Evolutionary conservation across 2,329 filamentous ascomycete genomes (phyloP).

Genomic region (Ceratocystis albifundus): DNA sequence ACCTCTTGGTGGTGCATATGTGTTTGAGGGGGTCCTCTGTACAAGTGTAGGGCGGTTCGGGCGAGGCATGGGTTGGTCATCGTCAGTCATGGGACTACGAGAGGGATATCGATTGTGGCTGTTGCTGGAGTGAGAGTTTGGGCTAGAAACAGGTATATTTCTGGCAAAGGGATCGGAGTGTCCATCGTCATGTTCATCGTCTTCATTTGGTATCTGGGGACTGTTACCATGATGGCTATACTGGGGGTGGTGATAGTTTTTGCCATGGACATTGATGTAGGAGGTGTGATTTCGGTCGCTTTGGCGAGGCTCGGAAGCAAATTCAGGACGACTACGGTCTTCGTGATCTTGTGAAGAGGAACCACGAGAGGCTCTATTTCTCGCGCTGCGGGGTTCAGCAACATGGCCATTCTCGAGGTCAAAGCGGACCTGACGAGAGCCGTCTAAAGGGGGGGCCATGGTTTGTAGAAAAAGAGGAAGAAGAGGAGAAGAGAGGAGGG

Average conservation of each 20-base stretch:
- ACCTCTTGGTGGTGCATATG: conserved; percentile 51
- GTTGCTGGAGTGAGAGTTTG: conserved; percentile 14
- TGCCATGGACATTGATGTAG: conserved; percentile 12
- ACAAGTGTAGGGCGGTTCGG: conserved; percentile 50
- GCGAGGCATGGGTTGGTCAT: conserved; percentile 9
- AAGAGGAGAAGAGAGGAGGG: not conserved
- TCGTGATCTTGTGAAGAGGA: conserved; percentile 15
- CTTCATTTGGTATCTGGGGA: not conserved
- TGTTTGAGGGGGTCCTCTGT: conserved; percentile 63
- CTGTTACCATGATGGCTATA: not conserved
- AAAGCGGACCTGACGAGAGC: conserved; percentile 17
- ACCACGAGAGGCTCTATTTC: not conserved
- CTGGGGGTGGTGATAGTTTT: conserved; percentile 5
- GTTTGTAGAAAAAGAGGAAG: not conserved
- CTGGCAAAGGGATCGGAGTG: conserved; percentile 7
- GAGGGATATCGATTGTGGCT: conserved; percentile 6
- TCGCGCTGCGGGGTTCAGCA: conserved; percentile 7
- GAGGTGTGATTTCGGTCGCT: conserved; percentile 10
- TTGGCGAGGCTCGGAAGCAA: conserved; percentile 17
- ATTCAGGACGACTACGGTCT: conserved; percentile 7
- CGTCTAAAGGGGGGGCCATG: conserved; percentile 1
- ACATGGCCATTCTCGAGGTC: conserved; percentile 9
- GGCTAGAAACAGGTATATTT: conserved; percentile 2
- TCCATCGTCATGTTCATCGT: conserved; percentile 1
- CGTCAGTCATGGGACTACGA: conserved; percentile 12